Evolutionary conservation across 2,329 filamentous ascomycete genomes (phyloP), one percentile per base, ranked within the genome.

Genomic region (Trichoderma harzianum): DNA sequence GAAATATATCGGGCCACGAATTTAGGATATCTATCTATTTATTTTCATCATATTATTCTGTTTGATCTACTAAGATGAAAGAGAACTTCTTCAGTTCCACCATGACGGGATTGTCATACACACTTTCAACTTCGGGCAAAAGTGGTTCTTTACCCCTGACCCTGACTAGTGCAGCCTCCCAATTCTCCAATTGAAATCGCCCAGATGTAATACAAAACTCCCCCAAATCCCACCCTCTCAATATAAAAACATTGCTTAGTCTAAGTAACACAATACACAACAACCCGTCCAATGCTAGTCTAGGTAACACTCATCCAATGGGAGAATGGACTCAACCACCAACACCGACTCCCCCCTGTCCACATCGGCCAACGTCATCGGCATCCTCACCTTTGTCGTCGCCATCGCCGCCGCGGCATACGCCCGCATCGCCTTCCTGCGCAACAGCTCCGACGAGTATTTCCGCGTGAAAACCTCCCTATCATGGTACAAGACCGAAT

Each of bases 401-500:
- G 84, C 84, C 57, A 82, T 86, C 58, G 72, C 80, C 0, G 83
- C 84, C 2, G 80, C 84, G 0, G 74, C 79, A n/a, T 86, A 84
- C 70, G 83, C 80, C 5, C 82, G 83, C 39, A 74, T 86, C 61
- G 83, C 79, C 8, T 84, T 85, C 72, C 77, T 86, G 28, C 83
- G 82, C 47, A 84, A 84, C 73, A 84, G 84, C 67, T 81, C 85
- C 71, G 78, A 80, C 11, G 84, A 86, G 76, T 86, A 84, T 70
- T 84, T 86, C 72, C 81, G 81, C 43, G 82, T 85, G 70, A 86
- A 86, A 73, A 80, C 82, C 2, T 83, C 81, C 5, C 78, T 86
- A 7, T 82, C 79, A 8, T 86, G 84, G 84, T 86, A 83, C 76
- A 86, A 86, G 75, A 86, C 83, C 0, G 84, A 86, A 76, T 84